Evolutionary conservation across 2,329 filamentous ascomycete species (phyloP).

Genomic region (Aspergillus sojae): DNA sequence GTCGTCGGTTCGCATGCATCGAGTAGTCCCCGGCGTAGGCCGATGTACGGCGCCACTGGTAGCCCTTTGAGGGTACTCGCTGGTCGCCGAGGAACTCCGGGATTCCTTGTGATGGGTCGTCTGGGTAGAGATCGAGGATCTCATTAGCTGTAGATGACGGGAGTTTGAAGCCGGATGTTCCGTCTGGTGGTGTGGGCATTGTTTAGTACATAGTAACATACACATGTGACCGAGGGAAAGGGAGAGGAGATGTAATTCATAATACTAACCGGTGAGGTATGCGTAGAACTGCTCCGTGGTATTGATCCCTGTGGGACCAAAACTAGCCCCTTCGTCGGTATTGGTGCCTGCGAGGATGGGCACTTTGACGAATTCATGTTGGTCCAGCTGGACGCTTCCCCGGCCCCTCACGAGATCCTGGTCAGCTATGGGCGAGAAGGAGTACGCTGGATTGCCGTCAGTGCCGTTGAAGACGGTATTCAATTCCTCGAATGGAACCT

Average conservation of each 20-base stretch:
- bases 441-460: slow-evolving; percentile 39
- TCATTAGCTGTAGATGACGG: slow-evolving; percentile 35
- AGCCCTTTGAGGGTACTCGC: slow-evolving; percentile 42
- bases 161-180: slow-evolving; percentile 24
- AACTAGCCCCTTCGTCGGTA: slow-evolving; percentile 65
- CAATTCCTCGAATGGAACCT: slow-evolving; percentile 60
- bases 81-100: slow-evolving; percentile 45
- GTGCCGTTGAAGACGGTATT: slow-evolving; percentile 54
- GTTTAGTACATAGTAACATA: not conserved
- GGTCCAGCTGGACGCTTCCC: slow-evolving; percentile 56
- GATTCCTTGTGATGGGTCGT: slow-evolving; percentile 53
- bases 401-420: slow-evolving; percentile 59
- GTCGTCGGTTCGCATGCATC: slow-evolving; percentile 60
- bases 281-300: slow-evolving; percentile 56
- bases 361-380: slow-evolving; percentile 65
- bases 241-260: not conserved
- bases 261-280: slow-evolving; percentile 36
- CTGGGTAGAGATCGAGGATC: slow-evolving; percentile 57
- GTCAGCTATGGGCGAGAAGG: slow-evolving; percentile 52
- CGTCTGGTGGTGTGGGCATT: slow-evolving; percentile 25
- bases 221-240: not conserved
- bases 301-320: slow-evolving; percentile 58
- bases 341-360: slow-evolving; percentile 67
- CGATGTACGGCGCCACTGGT: slow-evolving; percentile 57
- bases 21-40: slow-evolving; percentile 59